Conservation (phyloP, 2,329 filamentous ascomycete genomes). For the Piedraia hortae region DNA sequence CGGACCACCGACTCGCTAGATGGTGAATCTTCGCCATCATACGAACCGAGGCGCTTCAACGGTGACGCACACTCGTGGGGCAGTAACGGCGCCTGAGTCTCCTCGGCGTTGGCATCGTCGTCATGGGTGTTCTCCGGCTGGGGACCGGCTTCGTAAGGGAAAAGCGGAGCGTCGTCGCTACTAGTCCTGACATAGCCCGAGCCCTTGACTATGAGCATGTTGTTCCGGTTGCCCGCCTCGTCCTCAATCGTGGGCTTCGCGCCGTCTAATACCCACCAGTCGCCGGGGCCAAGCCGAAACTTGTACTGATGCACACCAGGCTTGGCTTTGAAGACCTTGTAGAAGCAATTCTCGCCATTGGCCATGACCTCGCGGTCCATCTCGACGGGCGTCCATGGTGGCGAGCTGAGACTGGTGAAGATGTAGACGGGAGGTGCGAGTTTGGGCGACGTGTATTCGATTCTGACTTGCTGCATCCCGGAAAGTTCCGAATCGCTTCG, state of each 20-base stretch:
- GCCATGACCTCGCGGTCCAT: slow-evolving; percentile 28
- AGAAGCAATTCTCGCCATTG: slow-evolving; percentile 27
- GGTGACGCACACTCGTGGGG: slow-evolving; percentile 12
- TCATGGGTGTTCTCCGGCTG: background rate
- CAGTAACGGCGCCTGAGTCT: slow-evolving; percentile 10
- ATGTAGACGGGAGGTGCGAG: slow-evolving; percentile 40
- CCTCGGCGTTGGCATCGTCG: slow-evolving; percentile 4
- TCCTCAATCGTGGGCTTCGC: slow-evolving; percentile 27
- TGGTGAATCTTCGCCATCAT: slow-evolving; percentile 3
- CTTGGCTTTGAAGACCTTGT: slow-evolving; percentile 25
- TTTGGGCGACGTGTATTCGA: slow-evolving; percentile 33
- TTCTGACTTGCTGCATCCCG: slow-evolving; percentile 21
- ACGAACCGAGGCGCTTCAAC: slow-evolving; percentile 11
- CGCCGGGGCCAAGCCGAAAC: slow-evolving; percentile 36
- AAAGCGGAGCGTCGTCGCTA: slow-evolving; percentile 1
- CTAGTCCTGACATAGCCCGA: background rate
- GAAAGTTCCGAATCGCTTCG: too few species aligned
- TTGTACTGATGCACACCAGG: slow-evolving; percentile 45
- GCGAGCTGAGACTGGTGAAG: slow-evolving; percentile 38
- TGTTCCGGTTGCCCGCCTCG: slow-evolving; percentile 26
- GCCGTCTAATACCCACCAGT: slow-evolving; percentile 46
- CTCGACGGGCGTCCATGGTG: slow-evolving; percentile 38
- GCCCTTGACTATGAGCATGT: slow-evolving; percentile 17
- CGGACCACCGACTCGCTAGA: slow-evolving; percentile 1
- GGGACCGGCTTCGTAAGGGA: slow-evolving; percentile 1